Evolutionary conservation across 306 rosid genomes (phyloP).

Genomic region (Geum urbanum): DNA sequence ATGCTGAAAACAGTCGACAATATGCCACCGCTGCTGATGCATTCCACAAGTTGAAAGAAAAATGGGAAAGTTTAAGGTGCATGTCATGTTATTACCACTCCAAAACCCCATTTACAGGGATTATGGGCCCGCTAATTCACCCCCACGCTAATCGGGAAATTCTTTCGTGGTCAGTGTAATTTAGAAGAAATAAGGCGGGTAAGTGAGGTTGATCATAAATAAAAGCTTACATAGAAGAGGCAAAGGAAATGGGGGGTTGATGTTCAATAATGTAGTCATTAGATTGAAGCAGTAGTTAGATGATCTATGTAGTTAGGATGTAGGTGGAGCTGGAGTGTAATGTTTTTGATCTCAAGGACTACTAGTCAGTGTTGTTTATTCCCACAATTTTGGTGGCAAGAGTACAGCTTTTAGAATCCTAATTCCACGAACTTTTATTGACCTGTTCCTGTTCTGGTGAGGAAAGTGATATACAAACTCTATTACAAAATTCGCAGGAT

Average conservation of each 20-base stretch:
- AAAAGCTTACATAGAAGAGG: conserved; percentile 29
- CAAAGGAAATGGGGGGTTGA: conserved; percentile 21
- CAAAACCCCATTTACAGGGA: conserved; percentile 28
- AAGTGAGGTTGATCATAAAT: conserved; percentile 29
- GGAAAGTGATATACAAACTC: background rate
- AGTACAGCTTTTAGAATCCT: conserved; percentile 30
- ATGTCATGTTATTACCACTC: background rate
- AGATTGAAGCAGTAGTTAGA: conserved; percentile 27
- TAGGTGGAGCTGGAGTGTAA: conserved; percentile 40
- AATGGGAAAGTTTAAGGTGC: conserved; percentile 20
- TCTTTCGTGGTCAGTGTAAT: conserved; percentile 32
- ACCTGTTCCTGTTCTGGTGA: background rate
- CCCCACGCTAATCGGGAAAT: conserved; percentile 33
- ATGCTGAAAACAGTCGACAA: background rate
- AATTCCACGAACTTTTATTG: background rate
- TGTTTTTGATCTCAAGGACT: conserved; percentile 11
- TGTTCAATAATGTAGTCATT: conserved; percentile 38
- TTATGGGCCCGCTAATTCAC: conserved; percentile 27
- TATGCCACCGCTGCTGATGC: conserved; percentile 36
- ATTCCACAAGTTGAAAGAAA: conserved; percentile 21
- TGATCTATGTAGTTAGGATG: conserved; percentile 29
- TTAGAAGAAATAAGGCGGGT: conserved; percentile 29
- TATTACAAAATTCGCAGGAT: background rate
- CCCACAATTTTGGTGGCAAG: conserved; percentile 33
- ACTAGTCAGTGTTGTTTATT: conserved; percentile 15